A percentile compares a stretch with the other conserved stretches of the same genome.
These are phyloP conservation scores for Coccomyxa sp. DNA, from an alignment of 139 green algal species.

Conservation along the genomic window DNA sequence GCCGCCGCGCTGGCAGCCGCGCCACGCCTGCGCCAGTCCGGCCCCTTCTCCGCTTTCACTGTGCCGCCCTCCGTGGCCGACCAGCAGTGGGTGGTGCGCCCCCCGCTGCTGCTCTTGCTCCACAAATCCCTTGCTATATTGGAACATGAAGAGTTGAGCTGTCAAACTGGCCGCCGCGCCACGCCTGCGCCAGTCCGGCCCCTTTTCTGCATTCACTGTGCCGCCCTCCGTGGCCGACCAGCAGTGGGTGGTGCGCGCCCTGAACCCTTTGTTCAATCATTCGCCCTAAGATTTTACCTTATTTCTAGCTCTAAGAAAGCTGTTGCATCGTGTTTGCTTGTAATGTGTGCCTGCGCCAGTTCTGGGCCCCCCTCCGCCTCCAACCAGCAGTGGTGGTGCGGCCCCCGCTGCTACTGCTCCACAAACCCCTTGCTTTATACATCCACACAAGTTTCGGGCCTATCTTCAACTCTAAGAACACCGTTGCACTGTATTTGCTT, in stretches of 20 bases:
- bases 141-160: background rate
- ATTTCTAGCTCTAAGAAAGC: no score
- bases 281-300: no score
- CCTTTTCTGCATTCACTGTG: conserved; percentile 60
- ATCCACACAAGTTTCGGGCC: no score
- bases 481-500: no score
- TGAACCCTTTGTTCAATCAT: no score
- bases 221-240: background rate
- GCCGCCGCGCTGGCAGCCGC: conserved; percentile 28
- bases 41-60: conserved; percentile 59
- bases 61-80: conserved; percentile 4
- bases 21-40: conserved; percentile 41
- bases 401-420: no score
- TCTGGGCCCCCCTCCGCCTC: no score
- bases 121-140: background rate
- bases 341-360: no score
- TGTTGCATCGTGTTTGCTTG: no score
- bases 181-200: conserved; percentile 35
- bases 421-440: no score
- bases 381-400: no score
- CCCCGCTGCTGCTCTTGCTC: background rate
- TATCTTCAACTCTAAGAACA: no score
- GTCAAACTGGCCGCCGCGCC: conserved; percentile 37
- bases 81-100: conserved; percentile 46
- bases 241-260: conserved; percentile 42